Conservation (phyloP, 2,329 filamentous ascomycete genomes). For the Pseudopithomyces maydicus region DNA sequence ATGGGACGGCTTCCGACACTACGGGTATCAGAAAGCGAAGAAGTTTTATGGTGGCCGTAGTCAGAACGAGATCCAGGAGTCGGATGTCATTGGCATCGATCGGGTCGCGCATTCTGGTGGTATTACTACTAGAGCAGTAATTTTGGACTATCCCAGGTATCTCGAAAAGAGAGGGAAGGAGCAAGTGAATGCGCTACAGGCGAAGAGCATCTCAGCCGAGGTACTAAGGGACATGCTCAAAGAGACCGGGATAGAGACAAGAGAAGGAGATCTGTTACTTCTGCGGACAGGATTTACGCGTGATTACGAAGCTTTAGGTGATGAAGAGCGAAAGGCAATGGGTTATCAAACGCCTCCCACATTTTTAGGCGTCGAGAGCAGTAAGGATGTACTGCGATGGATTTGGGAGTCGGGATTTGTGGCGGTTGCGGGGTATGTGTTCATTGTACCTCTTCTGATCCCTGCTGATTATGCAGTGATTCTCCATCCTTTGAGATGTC, state of each 20-base stretch:
- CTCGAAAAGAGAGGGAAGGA: constrained; percentile 23
- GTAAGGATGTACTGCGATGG: constrained; percentile 46
- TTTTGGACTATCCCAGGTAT: constrained; percentile 41
- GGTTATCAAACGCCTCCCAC: constrained; percentile 33
- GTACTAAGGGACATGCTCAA: constrained; percentile 38
- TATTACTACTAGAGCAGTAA: constrained; percentile 34
- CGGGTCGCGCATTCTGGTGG: constrained; percentile 33
- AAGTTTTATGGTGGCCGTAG: constrained; percentile 51
- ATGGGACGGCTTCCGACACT: constrained; percentile 49
- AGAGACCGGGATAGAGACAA: constrained; percentile 42
- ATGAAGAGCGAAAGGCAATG: constrained; percentile 30
- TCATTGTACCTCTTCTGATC: background rate
- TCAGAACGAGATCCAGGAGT: constrained; percentile 45
- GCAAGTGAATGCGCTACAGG: constrained; percentile 26
- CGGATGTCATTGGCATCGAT: constrained; percentile 50
- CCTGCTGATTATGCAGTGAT: constrained; percentile 17
- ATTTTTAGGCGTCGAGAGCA: constrained; percentile 49
- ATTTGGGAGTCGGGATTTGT: constrained; percentile 54
- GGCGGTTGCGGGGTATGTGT: constrained; percentile 49
- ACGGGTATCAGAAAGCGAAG: constrained; percentile 49
- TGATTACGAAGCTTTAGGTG: constrained; percentile 40
- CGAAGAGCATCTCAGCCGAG: constrained; percentile 25
- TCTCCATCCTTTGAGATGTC: constrained; percentile 52
- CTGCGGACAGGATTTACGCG: constrained; percentile 41
- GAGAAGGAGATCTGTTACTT: constrained; percentile 35